Evolutionary conservation across 805 yeast genomes (phyloP), one percentile per base, ranked within the genome.

Genomic region (Wickerhamiella parazyma): DNA sequence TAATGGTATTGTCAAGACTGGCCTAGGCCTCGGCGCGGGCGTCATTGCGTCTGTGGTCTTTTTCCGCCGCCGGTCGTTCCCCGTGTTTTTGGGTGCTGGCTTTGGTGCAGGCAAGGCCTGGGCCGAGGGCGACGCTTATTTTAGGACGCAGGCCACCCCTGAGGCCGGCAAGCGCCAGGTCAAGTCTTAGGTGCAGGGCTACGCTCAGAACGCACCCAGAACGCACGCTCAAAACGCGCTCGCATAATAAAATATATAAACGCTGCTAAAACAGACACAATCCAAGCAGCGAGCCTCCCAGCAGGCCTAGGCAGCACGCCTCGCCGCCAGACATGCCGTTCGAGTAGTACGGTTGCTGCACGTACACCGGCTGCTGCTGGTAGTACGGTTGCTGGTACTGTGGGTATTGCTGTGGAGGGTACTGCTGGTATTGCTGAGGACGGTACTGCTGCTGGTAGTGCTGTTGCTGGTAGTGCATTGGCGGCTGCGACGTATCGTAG

Each of bases 21-120:
- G 95, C 16, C 72, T 91, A 51, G 99, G 99, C 41, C 79, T 91
- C 54, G 97, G 97, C 51, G 91, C 80, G 37, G 99, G 99, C 66
- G 94, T 91, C 26, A 73, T 89, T 47, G 82, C 93, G 36, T 84
- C 95, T 7, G 93, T 87, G 36, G 65, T 91, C 48, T 66, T 91
- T 46, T 91, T 91, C 71, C 84, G 73, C 64, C 83, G 97, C 71
- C 78, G 97, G 66, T 73, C 95, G 8, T 91, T 86, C 77, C 98
- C 98, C 44, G 97, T 89, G 35, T 87, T 96, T 94, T 66, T 89
- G 49, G 98, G 98, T 52, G 67, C 86, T 51, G 99, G 99, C 31
- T 89, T 91, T 57, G 99, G 99, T 53, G 73, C 87, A 49, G 99
- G 99, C 52, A 80, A 95, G 70, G 95, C 95, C 44, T 91, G 86